Evolutionary conservation across 176 grass and related monocot genomes (phyloP), one percentile per base, ranked within the genome.

Genomic region (Chloris gayana): DNA sequence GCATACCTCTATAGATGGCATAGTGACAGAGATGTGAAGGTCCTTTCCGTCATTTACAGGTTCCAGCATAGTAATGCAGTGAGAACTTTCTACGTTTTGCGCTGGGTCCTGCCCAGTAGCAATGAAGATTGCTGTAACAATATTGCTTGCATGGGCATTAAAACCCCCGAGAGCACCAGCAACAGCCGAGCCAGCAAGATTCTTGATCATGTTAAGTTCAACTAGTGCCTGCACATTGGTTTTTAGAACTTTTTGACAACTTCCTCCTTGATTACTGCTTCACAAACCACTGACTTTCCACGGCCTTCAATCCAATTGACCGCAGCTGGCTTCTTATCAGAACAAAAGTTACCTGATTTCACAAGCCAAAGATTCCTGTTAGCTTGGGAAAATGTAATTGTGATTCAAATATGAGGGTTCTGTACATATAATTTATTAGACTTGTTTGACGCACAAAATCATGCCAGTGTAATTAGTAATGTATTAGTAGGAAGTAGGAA

Each of bases 31-130:
- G 53, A 99, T 80, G 72, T 99, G 96, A 73, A 99, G 96, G 82
- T 99, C 96, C 82, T 77, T 91, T 31, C 92, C 92, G 21, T 75
- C 92, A 67, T 98, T 98, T 60, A 86, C 42, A 76, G 92, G 86
- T 80, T 99, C 96, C 70, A 95, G 41, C 92, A 99, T 99, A 71
- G 96, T 99, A 69, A 99, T 99, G 74, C 96, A 99, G 21, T 99
- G 92, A 69, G 92, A 99, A 66, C 96, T 99, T 82, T 99, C 96
- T 18, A 99, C 90, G 67, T 99, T 99, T 66, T 95, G 92, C 66
- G 96, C 92, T 64, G 92, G 92, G 75, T 99, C 96, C 81, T 95
- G 96, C 56, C 96, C 96, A 9, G 96, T 99, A 35, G 96, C 96
- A 65, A 99, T 99, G 85, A 91, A 99, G 80, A 99, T 89, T 21